Evolutionary conservation across 2,329 filamentous ascomycete species (phyloP).

Genomic region (Pestalotiopsis sp.): DNA sequence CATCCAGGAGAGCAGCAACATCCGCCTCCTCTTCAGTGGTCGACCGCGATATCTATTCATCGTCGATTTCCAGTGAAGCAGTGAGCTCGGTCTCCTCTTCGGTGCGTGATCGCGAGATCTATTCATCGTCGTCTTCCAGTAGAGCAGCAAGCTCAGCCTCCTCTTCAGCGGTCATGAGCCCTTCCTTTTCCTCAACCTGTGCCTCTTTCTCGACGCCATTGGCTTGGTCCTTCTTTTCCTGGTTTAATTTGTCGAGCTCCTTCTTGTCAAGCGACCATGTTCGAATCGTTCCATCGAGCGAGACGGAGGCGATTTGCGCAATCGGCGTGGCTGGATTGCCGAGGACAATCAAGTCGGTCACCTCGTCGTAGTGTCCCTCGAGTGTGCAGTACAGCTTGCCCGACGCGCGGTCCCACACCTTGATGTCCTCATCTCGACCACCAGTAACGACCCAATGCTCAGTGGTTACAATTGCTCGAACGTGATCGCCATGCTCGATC

Average conservation of each 20-base stretch:
- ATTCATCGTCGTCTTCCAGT: conserved; percentile 70
- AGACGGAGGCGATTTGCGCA: conserved; percentile 72
- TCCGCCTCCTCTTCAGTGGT: too few relatives aligned
- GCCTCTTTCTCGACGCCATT: conserved; percentile 52
- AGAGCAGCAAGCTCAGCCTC: conserved; percentile 90
- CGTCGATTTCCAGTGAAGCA: too few relatives aligned
- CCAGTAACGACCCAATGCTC: conserved; percentile 83
- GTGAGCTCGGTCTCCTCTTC: too few relatives aligned
- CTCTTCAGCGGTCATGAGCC: conserved; percentile 80
- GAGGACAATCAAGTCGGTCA: conserved; percentile 77
- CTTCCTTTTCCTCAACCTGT: conserved; percentile 46
- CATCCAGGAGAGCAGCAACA: too few relatives aligned
- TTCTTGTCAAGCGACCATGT: conserved; percentile 76
- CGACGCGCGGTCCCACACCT: conserved; percentile 80
- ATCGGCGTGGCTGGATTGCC: conserved; percentile 39
- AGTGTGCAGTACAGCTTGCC: conserved; percentile 76
- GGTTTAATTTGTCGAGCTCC: conserved; percentile 51
- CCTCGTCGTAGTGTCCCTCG: conserved; percentile 88
- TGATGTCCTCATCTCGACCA: conserved; percentile 87
- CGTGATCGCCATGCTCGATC: conserved; percentile 85
- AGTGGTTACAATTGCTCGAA: conserved; percentile 77
- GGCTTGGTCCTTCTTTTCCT: conserved; percentile 53
- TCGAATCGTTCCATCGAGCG: conserved; percentile 87
- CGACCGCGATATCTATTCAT: too few relatives aligned
- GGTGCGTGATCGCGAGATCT: neutral